Percentiles rank a stretch among this genome's conserved stretches.
These are phyloP conservation scores for Botrytis fabae DNA, from an alignment of 2,329 filamentous ascomycete species.

Conservation along the genomic window DNA sequence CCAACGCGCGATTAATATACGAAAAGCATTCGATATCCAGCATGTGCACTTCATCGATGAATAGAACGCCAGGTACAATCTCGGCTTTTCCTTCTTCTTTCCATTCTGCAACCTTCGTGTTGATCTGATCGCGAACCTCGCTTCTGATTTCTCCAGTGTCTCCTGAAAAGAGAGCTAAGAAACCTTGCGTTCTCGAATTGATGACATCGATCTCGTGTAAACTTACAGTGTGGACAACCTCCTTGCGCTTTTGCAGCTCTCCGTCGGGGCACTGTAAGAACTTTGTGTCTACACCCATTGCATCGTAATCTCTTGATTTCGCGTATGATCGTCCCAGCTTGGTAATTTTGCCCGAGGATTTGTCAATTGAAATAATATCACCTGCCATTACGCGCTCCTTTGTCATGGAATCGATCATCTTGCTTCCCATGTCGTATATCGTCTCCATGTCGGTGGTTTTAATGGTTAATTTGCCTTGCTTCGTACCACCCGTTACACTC, in stretches of 20 bases:
- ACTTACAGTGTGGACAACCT: conserved; percentile 94
- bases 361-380: conserved; percentile 98
- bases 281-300: conserved; percentile 97
- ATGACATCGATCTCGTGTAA: conserved; percentile 99
- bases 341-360: conserved; percentile 95
- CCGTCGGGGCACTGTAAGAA: conserved; percentile 97
- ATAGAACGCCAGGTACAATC: conserved; percentile 94
- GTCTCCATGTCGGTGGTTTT: conserved; percentile 99
- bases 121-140: conserved; percentile 97
- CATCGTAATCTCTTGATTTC: conserved; percentile 94
- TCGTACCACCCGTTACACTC: conserved; percentile 92
- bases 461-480: conserved; percentile 98
- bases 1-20: conserved; percentile 94
- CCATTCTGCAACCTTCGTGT: conserved; percentile 98
- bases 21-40: conserved; percentile 99
- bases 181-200: conserved; percentile 98
- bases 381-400: conserved; percentile 99
- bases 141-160: conserved; percentile 97
- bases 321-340: conserved; percentile 95
- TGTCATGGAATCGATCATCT: conserved; percentile 99
- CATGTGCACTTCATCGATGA: conserved; percentile 99
- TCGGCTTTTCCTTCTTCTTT: conserved; percentile 99
- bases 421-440: conserved; percentile 98
- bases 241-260: conserved; percentile 94
- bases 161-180: conserved; percentile 93